phyloP scores from a whole-genome alignment of 106 monocot species.

The Dioscorea alata region DNA sequence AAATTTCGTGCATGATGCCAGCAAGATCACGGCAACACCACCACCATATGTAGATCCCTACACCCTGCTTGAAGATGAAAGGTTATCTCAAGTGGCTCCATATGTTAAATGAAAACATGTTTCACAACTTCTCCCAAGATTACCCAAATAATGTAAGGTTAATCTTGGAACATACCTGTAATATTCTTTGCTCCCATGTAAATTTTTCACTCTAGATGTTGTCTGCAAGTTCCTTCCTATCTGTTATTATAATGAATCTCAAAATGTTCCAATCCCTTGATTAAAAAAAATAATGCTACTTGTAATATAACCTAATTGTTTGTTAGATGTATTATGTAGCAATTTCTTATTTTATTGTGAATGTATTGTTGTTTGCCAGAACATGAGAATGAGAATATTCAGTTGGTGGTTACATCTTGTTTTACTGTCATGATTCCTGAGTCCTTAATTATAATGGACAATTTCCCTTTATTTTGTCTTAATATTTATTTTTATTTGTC shows the following conservation, averaged over 20 bases:
- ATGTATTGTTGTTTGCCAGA: too few species aligned
- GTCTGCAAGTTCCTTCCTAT: neutral
- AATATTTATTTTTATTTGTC: too few species aligned
- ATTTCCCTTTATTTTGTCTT: too few species aligned
- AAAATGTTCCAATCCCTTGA: neutral
- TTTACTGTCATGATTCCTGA: too few species aligned
- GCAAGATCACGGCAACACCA: constrained; percentile 37
- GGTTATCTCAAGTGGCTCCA: constrained; percentile 44
- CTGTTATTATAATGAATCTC: constrained; percentile 1
- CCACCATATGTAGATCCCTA: constrained; percentile 80
- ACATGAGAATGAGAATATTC: too few species aligned
- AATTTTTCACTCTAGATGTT: constrained; percentile 6
- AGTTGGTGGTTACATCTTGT: too few species aligned
- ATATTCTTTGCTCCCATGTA: constrained; percentile 19
- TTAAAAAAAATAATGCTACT: too few species aligned
- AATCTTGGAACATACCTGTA: constrained; percentile 6
- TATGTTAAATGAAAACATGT: constrained; percentile 19
- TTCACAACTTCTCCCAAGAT: neutral
- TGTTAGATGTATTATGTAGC: too few species aligned
- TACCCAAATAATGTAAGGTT: neutral
- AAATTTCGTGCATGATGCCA: constrained; percentile 83
- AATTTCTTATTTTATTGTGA: too few species aligned
- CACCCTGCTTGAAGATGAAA: constrained; percentile 66
- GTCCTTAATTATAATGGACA: too few species aligned
- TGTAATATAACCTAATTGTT: too few species aligned